phyloP scores from a whole-genome alignment of 805 yeast genomes.

The Sugiyamaella valdiviana region DNA sequence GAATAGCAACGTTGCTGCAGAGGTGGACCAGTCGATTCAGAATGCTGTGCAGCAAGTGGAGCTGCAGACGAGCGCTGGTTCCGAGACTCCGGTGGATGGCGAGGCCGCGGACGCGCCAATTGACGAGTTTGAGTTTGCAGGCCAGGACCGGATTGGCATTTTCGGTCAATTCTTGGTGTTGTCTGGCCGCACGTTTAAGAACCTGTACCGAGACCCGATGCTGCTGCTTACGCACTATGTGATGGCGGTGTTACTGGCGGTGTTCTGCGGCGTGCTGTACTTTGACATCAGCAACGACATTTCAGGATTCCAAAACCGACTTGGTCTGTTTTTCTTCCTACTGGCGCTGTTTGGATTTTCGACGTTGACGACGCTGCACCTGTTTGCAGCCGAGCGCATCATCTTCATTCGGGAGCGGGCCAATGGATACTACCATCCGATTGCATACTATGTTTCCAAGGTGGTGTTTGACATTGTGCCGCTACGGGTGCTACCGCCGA shows the following conservation, averaged over 20 bases:
- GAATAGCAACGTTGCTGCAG: constrained; percentile 22
- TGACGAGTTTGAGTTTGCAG: constrained; percentile 9
- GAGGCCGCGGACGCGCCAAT: constrained; percentile 19
- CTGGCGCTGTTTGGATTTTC: constrained; percentile 91
- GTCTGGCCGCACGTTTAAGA: constrained; percentile 83
- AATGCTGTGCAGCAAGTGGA: constrained; percentile 6
- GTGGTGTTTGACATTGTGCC: constrained; percentile 90
- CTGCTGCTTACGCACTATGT: constrained; percentile 79
- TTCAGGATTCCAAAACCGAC: constrained; percentile 91
- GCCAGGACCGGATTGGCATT: constrained; percentile 49
- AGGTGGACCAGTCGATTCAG: constrained; percentile 24
- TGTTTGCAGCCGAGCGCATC: constrained; percentile 82
- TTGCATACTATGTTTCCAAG: constrained; percentile 79
- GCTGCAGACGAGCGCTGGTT: constrained; percentile 11
- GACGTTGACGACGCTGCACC: constrained; percentile 82
- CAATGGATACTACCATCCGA: constrained; percentile 85
- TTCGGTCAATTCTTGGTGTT: constrained; percentile 63
- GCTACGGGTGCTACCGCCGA: constrained; percentile 85
- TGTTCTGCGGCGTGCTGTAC: constrained; percentile 80
- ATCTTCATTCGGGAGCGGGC: constrained; percentile 91
- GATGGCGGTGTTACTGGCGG: constrained; percentile 67
- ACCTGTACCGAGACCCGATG: constrained; percentile 86
- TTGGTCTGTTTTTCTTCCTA: constrained; percentile 88
- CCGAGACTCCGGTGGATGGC: constrained; percentile 24
- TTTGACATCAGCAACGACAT: constrained; percentile 81